Conservation (phyloP, 179 eudicot genomes). For the Camellia oleifera region DNA sequence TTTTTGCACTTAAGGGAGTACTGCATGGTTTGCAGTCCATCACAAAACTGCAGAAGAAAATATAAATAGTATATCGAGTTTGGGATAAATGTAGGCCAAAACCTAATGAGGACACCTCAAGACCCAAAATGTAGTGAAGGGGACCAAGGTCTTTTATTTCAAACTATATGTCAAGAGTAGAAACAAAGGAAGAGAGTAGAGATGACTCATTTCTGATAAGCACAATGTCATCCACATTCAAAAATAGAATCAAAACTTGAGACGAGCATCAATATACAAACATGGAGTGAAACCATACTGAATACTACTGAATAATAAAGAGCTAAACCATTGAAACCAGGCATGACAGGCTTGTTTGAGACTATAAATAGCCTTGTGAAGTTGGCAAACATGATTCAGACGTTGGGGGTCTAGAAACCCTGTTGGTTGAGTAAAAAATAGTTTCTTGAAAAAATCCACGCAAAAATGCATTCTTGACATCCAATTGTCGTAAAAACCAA, state of each 20-base stretch:
- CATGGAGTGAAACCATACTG: neutral
- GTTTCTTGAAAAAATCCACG: neutral
- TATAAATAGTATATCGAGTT: neutral
- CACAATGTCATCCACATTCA: neutral
- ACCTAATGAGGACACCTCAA: neutral
- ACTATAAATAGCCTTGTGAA: neutral
- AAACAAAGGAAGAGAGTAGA: too few relatives aligned
- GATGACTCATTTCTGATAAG: neutral
- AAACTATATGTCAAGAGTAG: neutral
- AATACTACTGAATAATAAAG: neutral
- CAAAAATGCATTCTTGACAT: neutral
- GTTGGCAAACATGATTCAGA: neutral
- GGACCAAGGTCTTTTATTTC: neutral
- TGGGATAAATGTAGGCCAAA: neutral
- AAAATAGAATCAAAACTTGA: neutral
- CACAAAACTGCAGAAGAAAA: neutral
- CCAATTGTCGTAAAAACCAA: neutral
- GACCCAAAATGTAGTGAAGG: neutral
- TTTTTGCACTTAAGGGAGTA: too few relatives aligned
- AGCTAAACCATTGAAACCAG: neutral
- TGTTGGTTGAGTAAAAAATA: neutral
- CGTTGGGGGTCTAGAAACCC: neutral
- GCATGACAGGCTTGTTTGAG: neutral
- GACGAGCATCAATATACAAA: neutral
- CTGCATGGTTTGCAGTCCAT: neutral